Percentiles rank a stretch among this genome's conserved stretches.
Evolutionary conservation across 306 rosid species (phyloP).

Genomic region (Abrus pulchellus): DNA sequence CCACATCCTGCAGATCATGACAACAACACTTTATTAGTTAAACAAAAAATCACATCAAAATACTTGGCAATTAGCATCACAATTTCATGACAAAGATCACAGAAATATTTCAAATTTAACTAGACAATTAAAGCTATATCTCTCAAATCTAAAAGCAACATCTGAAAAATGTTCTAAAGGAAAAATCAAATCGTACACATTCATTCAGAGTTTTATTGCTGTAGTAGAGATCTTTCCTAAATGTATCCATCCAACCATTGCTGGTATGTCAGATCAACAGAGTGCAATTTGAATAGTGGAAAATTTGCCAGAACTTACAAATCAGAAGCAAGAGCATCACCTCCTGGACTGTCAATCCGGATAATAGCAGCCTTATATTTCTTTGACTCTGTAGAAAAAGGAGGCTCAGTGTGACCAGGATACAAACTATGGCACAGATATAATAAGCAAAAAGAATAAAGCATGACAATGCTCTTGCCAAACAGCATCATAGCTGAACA

Average conservation of each 20-base stretch:
- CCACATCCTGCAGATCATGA: slow-evolving; percentile 84
- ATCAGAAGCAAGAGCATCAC: slow-evolving; percentile 99
- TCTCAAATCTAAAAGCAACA: slow-evolving; percentile 26
- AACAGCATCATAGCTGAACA: slow-evolving; percentile 30
- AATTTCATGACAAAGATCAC: slow-evolving; percentile 36
- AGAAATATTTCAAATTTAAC: slow-evolving; percentile 35
- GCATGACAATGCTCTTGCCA: slow-evolving; percentile 21
- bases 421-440: slow-evolving; percentile 20
- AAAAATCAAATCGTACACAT: slow-evolving; percentile 30
- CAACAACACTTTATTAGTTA: slow-evolving; percentile 29
- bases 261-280: slow-evolving; percentile 44
- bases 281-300: slow-evolving; percentile 35
- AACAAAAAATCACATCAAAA: slow-evolving; percentile 33
- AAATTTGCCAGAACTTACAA: slow-evolving; percentile 78
- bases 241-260: slow-evolving; percentile 37
- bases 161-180: neutral
- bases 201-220: slow-evolving; percentile 34
- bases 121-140: slow-evolving; percentile 9
- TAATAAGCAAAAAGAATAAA: slow-evolving; percentile 12
- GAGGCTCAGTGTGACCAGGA: slow-evolving; percentile 33
- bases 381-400: slow-evolving; percentile 74
- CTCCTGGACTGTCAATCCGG: slow-evolving; percentile 99
- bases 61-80: slow-evolving; percentile 28
- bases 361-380: slow-evolving; percentile 86
- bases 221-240: slow-evolving; percentile 32